These are phyloP conservation scores for Candida hungchunana DNA, from an alignment of 805 yeast species.

Conservation along the genomic window DNA sequence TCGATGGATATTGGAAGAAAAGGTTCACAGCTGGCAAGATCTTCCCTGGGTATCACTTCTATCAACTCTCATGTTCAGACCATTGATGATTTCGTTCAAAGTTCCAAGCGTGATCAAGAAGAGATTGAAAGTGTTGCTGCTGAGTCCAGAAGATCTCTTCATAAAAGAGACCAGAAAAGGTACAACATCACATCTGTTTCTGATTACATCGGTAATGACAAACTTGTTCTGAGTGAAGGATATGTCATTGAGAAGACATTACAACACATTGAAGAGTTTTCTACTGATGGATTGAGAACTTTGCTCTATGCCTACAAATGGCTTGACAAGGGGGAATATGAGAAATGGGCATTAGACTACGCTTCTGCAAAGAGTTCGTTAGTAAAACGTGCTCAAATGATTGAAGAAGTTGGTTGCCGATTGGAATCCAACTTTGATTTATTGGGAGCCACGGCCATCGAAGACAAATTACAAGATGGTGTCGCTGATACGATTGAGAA, in stretches of 20 bases:
- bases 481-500: slow-evolving; percentile 94
- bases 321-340: slow-evolving; percentile 55
- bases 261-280: slow-evolving; percentile 88
- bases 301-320: slow-evolving; percentile 77
- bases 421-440: slow-evolving; percentile 68
- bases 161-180: slow-evolving; percentile 51
- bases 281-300: slow-evolving; percentile 92
- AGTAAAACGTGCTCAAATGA: slow-evolving; percentile 55
- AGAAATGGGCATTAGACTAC: slow-evolving; percentile 63
- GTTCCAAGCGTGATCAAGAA: slow-evolving; percentile 39
- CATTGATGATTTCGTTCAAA: slow-evolving; percentile 46
- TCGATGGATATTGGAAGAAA: slow-evolving; percentile 39
- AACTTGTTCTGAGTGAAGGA: slow-evolving; percentile 63
- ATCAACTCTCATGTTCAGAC: slow-evolving; percentile 31
- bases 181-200: slow-evolving; percentile 33
- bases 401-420: slow-evolving; percentile 67
- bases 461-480: slow-evolving; percentile 95
- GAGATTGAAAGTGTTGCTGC: slow-evolving; percentile 51
- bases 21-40: slow-evolving; percentile 30
- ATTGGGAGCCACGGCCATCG: slow-evolving; percentile 94
- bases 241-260: slow-evolving; percentile 78
- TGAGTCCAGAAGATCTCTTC: slow-evolving; percentile 54
- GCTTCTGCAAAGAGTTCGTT: slow-evolving; percentile 75
- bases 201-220: slow-evolving; percentile 48
- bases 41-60: slow-evolving; percentile 26